Percentiles rank a stretch among this genome's conserved stretches.
Conservation (phyloP, 495 filamentous ascomycete genomes). For the Sporormia fimetaria region DNA sequence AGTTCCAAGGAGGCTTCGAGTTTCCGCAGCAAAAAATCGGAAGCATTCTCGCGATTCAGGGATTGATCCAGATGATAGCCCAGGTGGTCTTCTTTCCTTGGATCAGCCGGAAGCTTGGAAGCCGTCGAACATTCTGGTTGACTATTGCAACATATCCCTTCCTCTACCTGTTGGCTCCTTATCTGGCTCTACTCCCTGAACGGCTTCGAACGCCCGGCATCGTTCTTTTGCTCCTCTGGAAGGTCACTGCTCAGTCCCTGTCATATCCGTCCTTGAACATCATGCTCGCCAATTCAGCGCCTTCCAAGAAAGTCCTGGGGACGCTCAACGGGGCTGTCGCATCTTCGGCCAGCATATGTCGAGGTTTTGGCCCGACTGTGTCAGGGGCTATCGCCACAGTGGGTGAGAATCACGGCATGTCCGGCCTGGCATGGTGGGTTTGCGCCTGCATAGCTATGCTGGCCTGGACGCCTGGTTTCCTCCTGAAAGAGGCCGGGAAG, state of each 20-base stretch:
- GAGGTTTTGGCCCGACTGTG: constrained; percentile 78
- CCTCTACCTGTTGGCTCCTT: constrained; percentile 78
- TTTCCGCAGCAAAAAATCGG: constrained; percentile 74
- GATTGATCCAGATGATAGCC: constrained; percentile 74
- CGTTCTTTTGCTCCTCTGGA: constrained; percentile 67
- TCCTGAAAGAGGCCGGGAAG: constrained; percentile 30
- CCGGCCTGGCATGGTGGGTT: constrained; percentile 87
- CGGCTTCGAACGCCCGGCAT: constrained; percentile 58
- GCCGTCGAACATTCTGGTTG: constrained; percentile 65
- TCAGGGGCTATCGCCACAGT: constrained; percentile 75
- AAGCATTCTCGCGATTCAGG: constrained; percentile 76
- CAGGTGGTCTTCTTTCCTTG: constrained; percentile 75
- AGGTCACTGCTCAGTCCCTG: constrained; percentile 75
- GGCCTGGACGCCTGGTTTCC: constrained; percentile 50
- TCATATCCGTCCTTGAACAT: constrained; percentile 80
- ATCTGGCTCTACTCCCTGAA: constrained; percentile 72
- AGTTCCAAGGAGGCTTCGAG: constrained; percentile 78
- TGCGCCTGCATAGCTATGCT: constrained; percentile 62
- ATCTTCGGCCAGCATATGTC: constrained; percentile 74
- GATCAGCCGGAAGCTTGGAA: constrained; percentile 58
- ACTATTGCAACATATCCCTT: constrained; percentile 74
- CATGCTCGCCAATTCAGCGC: constrained; percentile 72
- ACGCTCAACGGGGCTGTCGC: constrained; percentile 89
- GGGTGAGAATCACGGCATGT: constrained; percentile 67
- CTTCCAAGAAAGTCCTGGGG: constrained; percentile 67